These are phyloP conservation scores for Globisporangium iwayamae DNA, from an alignment of 352 stramenopile species.

Conservation along the genomic window DNA sequence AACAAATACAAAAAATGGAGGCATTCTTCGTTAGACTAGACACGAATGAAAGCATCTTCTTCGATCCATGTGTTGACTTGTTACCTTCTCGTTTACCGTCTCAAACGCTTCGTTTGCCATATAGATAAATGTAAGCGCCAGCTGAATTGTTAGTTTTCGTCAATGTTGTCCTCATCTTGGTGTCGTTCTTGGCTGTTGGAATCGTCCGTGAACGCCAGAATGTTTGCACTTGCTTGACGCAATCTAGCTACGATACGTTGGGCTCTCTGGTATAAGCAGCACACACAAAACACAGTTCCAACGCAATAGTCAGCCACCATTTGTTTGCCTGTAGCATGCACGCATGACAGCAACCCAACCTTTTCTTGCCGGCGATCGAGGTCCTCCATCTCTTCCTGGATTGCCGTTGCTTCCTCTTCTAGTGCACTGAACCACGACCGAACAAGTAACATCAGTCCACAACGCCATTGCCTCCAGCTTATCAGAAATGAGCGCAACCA, in stretches of 20 bases:
- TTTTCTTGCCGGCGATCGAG: conserved; percentile 51
- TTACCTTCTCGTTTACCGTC: neutral
- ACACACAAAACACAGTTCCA: neutral
- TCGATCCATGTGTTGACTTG: neutral
- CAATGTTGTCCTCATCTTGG: conserved; percentile 7
- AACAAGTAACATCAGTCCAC: neutral
- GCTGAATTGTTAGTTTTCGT: neutral
- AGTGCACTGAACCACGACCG: conserved; percentile 34
- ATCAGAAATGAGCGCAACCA: too few species aligned
- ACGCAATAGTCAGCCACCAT: too few species aligned
- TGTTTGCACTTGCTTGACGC: conserved; percentile 54
- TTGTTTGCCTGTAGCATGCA: too few species aligned
- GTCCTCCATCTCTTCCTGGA: conserved; percentile 61
- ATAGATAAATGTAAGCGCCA: neutral
- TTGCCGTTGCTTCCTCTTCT: conserved; percentile 43
- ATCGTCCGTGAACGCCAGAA: conserved; percentile 43
- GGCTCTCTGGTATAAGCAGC: conserved; percentile 23
- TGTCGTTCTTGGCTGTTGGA: conserved; percentile 18
- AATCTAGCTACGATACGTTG: conserved; percentile 35
- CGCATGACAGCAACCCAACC: conserved; percentile 5
- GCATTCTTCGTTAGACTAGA: conserved; percentile 18
- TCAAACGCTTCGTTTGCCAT: neutral
- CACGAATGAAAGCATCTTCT: conserved; percentile 11
- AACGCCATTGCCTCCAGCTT: neutral
- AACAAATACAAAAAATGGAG: conserved; percentile 11